phyloP scores from a whole-genome alignment of 306 rosid species.

The Cicer cuneatum region DNA sequence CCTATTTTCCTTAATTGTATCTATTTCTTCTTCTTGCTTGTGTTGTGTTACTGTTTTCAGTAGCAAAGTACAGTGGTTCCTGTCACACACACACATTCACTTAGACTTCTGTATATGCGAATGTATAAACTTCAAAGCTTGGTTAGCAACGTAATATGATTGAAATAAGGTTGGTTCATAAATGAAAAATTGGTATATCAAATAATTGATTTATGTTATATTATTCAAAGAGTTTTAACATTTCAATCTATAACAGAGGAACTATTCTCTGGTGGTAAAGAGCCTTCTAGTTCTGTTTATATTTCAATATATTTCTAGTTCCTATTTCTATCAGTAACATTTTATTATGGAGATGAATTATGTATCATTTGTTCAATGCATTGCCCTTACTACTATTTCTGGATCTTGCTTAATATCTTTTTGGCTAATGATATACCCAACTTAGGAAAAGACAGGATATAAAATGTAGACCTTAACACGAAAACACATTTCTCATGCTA shows the following conservation, averaged over 20 bases:
- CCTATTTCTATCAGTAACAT: background rate
- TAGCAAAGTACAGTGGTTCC: no score
- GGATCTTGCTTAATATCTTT: background rate
- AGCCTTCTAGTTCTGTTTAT: background rate
- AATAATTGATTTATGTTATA: slow-evolving; percentile 16
- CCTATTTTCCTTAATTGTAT: no score
- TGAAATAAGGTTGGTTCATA: slow-evolving; percentile 12
- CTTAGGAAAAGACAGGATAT: background rate
- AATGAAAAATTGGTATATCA: slow-evolving; percentile 8
- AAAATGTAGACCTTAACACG: slow-evolving; percentile 10
- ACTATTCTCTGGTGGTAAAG: background rate
- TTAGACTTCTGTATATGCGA: background rate
- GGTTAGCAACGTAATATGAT: slow-evolving; percentile 27
- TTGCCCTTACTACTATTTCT: background rate
- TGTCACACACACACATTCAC: background rate
- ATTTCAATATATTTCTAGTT: background rate
- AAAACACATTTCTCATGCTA: background rate
- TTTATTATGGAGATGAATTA: background rate
- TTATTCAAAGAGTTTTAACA: slow-evolving; percentile 1
- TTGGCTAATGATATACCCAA: background rate
- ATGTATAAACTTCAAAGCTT: background rate
- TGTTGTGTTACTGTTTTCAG: no score
- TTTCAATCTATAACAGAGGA: background rate
- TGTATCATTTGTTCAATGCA: background rate
- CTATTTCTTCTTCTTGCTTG: no score